Evolutionary conservation across 257 asterid species (phyloP).

Genomic region (Ilex asprella): DNA sequence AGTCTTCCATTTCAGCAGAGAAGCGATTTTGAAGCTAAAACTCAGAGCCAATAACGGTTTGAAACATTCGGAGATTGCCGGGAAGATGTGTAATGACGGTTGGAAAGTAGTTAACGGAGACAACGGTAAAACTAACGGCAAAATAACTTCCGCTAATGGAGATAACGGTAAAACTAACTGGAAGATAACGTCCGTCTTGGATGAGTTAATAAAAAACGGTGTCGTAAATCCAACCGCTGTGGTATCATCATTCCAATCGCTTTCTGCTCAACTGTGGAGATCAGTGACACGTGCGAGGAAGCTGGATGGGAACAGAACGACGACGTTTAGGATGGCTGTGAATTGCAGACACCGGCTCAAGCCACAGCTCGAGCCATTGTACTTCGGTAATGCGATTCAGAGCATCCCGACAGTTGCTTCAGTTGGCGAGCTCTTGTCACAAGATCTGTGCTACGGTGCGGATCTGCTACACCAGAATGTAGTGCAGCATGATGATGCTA

Average conservation of each 20-base stretch:
- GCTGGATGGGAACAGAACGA: slow-evolving; percentile 34
- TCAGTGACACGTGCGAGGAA: slow-evolving; percentile 82
- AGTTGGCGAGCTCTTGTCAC: slow-evolving; percentile 44
- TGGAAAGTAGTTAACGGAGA: slow-evolving; percentile 15
- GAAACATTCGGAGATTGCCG: background rate
- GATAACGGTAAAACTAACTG: slow-evolving; percentile 3
- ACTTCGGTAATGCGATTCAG: slow-evolving; percentile 86
- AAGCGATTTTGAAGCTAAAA: slow-evolving; percentile 52
- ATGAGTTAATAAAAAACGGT: background rate
- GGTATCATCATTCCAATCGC: slow-evolving; percentile 89
- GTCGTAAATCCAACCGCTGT: slow-evolving; percentile 24
- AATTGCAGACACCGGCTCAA: slow-evolving; percentile 81
- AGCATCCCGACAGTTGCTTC: slow-evolving; percentile 69
- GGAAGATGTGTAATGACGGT: slow-evolving; percentile 34
- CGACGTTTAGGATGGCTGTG: slow-evolving; percentile 93
- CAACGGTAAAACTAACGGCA: background rate
- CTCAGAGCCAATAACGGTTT: slow-evolving; percentile 35
- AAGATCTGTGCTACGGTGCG: slow-evolving; percentile 63
- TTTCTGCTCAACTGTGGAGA: slow-evolving; percentile 76
- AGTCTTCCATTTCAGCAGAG: slow-evolving; percentile 75
- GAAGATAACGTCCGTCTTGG: background rate
- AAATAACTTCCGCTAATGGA: background rate
- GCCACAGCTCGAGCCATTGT: slow-evolving; percentile 58
- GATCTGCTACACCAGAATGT: slow-evolving; percentile 59
- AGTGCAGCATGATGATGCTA: slow-evolving; percentile 54